Conservation (phyloP, 148 eudicot genomes). For the Diospyros kaki region DNA sequence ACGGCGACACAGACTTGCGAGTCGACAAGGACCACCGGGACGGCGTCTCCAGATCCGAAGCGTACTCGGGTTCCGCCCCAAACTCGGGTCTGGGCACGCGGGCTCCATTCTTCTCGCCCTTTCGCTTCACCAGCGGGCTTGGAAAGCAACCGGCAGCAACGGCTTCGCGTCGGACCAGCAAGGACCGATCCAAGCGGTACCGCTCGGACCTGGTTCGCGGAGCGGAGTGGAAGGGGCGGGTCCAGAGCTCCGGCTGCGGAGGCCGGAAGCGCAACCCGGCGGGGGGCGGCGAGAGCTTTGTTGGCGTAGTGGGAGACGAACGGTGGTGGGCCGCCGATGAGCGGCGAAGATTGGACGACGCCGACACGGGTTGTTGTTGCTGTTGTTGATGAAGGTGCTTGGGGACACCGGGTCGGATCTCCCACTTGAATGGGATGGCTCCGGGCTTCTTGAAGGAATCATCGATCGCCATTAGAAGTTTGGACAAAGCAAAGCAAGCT, state of each 20-base stretch:
- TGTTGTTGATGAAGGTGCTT: conserved; percentile 25
- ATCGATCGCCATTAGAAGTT: conserved; percentile 22
- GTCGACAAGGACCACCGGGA: conserved; percentile 41
- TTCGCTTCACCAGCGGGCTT: conserved; percentile 21
- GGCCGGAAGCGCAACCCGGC: conserved; percentile 24
- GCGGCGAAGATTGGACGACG: too few species aligned
- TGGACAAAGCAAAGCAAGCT: too few species aligned
- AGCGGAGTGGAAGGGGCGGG: conserved; percentile 19
- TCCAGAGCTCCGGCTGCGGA: conserved; percentile 18
- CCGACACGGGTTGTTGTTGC: not conserved
- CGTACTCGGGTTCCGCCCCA: conserved; percentile 15
- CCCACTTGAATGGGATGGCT: conserved; percentile 64
- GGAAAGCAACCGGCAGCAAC: conserved; percentile 36
- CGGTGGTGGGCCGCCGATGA: not conserved
- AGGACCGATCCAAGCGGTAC: not conserved
- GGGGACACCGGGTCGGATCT: conserved; percentile 68
- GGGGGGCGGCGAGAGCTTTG: conserved; percentile 49
- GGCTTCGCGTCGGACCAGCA: conserved; percentile 9
- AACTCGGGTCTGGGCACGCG: conserved; percentile 9
- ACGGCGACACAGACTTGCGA: conserved; percentile 26
- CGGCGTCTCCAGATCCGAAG: conserved; percentile 24
- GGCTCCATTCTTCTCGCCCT: conserved; percentile 10
- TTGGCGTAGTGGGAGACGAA: not conserved
- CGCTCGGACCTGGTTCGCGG: conserved; percentile 16
- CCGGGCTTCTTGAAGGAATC: conserved; percentile 56